phyloP scores from a whole-genome alignment of 2,329 filamentous ascomycete genomes.

The Phyllachora maydis region DNA sequence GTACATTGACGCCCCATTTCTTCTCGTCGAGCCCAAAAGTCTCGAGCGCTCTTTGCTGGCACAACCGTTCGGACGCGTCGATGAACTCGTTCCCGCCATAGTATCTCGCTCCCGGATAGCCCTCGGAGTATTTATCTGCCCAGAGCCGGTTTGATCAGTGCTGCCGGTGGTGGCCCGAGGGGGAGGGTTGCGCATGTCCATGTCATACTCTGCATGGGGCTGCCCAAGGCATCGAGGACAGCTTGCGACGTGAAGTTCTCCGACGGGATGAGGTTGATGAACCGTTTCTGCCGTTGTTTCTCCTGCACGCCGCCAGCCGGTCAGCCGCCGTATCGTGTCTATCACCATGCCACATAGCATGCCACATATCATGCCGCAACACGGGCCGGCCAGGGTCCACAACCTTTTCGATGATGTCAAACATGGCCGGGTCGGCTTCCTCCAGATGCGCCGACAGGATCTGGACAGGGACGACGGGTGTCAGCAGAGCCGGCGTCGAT shows the following conservation, averaged over 20 bases:
- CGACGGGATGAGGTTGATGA: slow-evolving; percentile 91
- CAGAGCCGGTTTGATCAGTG: slow-evolving; percentile 13
- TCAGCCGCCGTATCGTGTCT: slow-evolving; percentile 1
- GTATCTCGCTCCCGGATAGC: slow-evolving; percentile 88
- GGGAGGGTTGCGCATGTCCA: slow-evolving; percentile 1
- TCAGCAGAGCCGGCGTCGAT: too few relatives aligned
- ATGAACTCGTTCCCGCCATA: slow-evolving; percentile 96
- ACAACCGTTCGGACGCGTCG: slow-evolving; percentile 72
- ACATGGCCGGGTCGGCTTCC: slow-evolving; percentile 72
- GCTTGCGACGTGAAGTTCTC: slow-evolving; percentile 93
- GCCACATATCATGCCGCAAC: too few relatives aligned
- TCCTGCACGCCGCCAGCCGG: slow-evolving; percentile 37
- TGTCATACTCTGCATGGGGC: slow-evolving; percentile 75
- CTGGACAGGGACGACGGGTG: too few relatives aligned
- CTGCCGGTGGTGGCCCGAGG: neutral
- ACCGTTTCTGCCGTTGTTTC: slow-evolving; percentile 91
- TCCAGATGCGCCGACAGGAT: slow-evolving; percentile 61
- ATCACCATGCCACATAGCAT: too few relatives aligned
- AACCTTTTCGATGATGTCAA: slow-evolving; percentile 79
- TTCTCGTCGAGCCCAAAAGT: slow-evolving; percentile 66
- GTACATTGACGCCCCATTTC: slow-evolving; percentile 95
- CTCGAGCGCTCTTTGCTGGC: slow-evolving; percentile 75
- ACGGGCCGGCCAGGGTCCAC: slow-evolving; percentile 5
- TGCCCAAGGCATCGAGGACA: slow-evolving; percentile 76
- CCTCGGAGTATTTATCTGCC: slow-evolving; percentile 91